Evolutionary conservation across 1,139 yeast species (phyloP).

Genomic region (Sugiyamaella japonica): DNA sequence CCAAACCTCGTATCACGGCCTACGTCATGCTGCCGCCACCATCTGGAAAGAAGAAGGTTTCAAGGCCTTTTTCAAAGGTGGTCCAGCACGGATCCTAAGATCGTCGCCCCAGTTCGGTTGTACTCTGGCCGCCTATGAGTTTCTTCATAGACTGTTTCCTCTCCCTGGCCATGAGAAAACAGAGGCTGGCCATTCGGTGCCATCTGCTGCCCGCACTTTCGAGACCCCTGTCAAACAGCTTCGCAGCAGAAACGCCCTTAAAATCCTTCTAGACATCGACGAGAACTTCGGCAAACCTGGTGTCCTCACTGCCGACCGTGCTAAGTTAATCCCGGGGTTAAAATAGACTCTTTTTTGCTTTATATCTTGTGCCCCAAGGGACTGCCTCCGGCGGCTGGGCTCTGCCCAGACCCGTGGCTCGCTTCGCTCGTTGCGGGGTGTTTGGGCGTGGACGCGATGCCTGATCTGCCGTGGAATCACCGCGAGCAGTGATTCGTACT

Average conservation of each 20-base stretch:
- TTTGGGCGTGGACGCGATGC: not conserved
- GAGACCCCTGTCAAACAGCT: conserved; percentile 42
- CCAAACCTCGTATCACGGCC: conserved; percentile 74
- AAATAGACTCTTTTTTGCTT: conserved; percentile 2
- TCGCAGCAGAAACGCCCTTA: conserved; percentile 46
- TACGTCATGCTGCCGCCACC: conserved; percentile 70
- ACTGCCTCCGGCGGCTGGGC: conserved; percentile 4
- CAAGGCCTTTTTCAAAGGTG: conserved; percentile 91
- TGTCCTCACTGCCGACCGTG: conserved; percentile 35
- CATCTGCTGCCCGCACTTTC: conserved; percentile 38
- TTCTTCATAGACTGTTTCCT: conserved; percentile 66
- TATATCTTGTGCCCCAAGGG: not conserved
- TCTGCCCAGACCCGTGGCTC: conserved; percentile 7
- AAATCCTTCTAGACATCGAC: conserved; percentile 47
- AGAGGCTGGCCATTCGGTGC: conserved; percentile 47
- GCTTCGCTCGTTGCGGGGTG: not conserved
- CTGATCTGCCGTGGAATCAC: too few species aligned
- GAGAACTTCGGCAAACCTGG: conserved; percentile 48
- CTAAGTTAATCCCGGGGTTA: conserved; percentile 24
- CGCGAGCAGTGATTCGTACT: too few species aligned
- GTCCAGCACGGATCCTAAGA: conserved; percentile 89
- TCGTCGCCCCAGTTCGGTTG: conserved; percentile 98
- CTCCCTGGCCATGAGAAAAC: conserved; percentile 45
- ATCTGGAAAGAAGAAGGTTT: conserved; percentile 78
- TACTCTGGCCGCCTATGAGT: conserved; percentile 93